Conservation (phyloP, 2,329 filamentous ascomycete genomes). For the Pezicula radicicola region DNA sequence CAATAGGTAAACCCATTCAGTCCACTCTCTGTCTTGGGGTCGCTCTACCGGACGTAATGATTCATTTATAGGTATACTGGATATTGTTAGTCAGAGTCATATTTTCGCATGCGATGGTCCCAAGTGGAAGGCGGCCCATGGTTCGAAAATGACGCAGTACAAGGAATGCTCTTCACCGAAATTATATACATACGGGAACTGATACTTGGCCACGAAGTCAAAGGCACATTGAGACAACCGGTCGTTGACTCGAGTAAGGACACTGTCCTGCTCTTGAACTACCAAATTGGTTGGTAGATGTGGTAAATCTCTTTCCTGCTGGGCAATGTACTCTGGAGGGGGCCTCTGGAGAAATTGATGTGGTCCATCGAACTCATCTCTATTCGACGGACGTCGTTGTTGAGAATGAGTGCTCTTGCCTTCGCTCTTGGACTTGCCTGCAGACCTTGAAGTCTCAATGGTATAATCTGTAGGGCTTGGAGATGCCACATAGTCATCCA, state of each 20-base stretch:
- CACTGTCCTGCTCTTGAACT: conserved; percentile 80
- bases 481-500: conserved; percentile 45
- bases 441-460: conserved; percentile 45
- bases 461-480: conserved; percentile 60
- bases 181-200: conserved; percentile 56
- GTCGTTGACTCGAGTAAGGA: conserved; percentile 79
- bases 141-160: background rate
- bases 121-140: background rate
- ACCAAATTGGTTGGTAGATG: conserved; percentile 79
- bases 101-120: too few species aligned
- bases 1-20: conserved; percentile 85
- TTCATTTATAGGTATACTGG: conserved; percentile 35
- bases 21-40: conserved; percentile 81
- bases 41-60: conserved; percentile 76
- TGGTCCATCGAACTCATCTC: conserved; percentile 87
- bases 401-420: conserved; percentile 44
- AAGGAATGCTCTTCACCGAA: conserved; percentile 50
- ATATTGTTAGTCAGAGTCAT: background rate
- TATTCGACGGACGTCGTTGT: conserved; percentile 72
- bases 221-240: conserved; percentile 81
- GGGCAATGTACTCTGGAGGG: conserved; percentile 65
- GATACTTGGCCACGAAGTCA: conserved; percentile 88
- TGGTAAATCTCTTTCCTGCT: conserved; percentile 77
- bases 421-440: conserved; percentile 42
- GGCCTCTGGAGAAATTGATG: conserved; percentile 78